Percentiles rank a stretch among this genome's conserved stretches.
These are phyloP conservation scores for Phaeosphaeriaceae sp. DNA, from an alignment of 2,329 filamentous ascomycete species.

Conservation along the genomic window DNA sequence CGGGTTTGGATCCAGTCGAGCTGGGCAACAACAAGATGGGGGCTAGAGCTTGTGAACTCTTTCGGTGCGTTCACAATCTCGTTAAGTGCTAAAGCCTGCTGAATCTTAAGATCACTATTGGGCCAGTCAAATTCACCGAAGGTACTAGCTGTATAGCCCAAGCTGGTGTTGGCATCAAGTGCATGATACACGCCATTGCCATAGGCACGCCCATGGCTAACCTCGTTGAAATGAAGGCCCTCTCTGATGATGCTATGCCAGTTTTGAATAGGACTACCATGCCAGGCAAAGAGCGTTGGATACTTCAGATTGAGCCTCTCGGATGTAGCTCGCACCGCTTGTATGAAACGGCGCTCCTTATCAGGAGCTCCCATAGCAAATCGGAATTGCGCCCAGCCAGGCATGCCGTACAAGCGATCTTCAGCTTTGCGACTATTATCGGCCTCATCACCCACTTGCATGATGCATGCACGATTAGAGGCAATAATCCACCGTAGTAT, in stretches of 20 bases:
- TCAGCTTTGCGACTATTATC: slow-evolving; percentile 43
- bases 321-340: slow-evolving; percentile 62
- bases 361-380: slow-evolving; percentile 91
- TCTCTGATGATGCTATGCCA: slow-evolving; percentile 91
- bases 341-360: slow-evolving; percentile 77
- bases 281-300: slow-evolving; percentile 84
- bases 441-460: slow-evolving; percentile 67
- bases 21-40: slow-evolving; percentile 75
- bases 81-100: slow-evolving; percentile 72
- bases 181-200: slow-evolving; percentile 88
- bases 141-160: slow-evolving; percentile 52
- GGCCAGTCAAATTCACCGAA: slow-evolving; percentile 61
- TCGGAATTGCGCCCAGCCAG: slow-evolving; percentile 77
- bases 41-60: slow-evolving; percentile 62
- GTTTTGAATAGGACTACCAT: slow-evolving; percentile 76
- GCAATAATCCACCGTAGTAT: slow-evolving; percentile 87
- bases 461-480: slow-evolving; percentile 85
- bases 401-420: slow-evolving; percentile 68
- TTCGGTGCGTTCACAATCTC: slow-evolving; percentile 80
- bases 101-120: slow-evolving; percentile 67
- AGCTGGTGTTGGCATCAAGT: slow-evolving; percentile 62
- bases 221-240: slow-evolving; percentile 74
- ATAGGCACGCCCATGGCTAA: slow-evolving; percentile 69
- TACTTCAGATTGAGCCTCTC: slow-evolving; percentile 52
- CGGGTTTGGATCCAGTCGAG: slow-evolving; percentile 89